These are phyloP conservation scores for Panaeolus papilionaceus DNA, from an alignment of 768 basidiomycete genomes.

Conservation along the genomic window DNA sequence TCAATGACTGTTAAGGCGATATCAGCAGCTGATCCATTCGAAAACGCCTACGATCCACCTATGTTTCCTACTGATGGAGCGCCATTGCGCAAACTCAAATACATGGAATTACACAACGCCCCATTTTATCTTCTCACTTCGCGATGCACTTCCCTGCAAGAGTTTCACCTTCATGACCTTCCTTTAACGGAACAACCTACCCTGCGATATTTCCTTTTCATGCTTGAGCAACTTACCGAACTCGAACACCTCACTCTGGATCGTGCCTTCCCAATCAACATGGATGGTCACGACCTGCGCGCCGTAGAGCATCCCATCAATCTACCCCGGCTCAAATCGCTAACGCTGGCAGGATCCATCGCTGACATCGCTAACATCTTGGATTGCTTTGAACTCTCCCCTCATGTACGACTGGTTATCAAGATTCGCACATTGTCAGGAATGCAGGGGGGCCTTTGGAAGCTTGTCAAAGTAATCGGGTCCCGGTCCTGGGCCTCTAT, in stretches of 20 bases:
- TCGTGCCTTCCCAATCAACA: conserved; percentile 39
- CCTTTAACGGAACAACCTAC: conserved; percentile 43
- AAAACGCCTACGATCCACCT: conserved; percentile 33
- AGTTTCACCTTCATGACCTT: conserved; percentile 42
- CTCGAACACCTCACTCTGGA: conserved; percentile 43
- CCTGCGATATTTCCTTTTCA: conserved; percentile 37
- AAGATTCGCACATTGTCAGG: conserved; percentile 36
- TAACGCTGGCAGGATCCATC: conserved; percentile 41
- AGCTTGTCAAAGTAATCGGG: conserved; percentile 34
- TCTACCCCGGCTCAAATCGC: conserved; percentile 34
- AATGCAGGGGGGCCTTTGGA: conserved; percentile 33
- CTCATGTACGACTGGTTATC: conserved; percentile 31
- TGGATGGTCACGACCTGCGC: conserved; percentile 24
- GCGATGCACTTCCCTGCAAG: conserved; percentile 41
- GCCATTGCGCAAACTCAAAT: conserved; percentile 36
- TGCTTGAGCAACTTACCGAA: conserved; percentile 38
- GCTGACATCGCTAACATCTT: conserved; percentile 37
- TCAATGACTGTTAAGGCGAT: conserved; percentile 41
- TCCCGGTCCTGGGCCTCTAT: conserved; percentile 30
- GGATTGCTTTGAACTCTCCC: conserved; percentile 35
- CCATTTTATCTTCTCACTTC: conserved; percentile 45
- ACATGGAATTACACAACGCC: conserved; percentile 41
- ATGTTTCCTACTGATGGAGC: conserved; percentile 36
- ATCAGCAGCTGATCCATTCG: conserved; percentile 26
- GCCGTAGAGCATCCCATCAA: conserved; percentile 28